Conservation (phyloP, 345 rosid species). For the Aquilaria malaccensis region DNA sequence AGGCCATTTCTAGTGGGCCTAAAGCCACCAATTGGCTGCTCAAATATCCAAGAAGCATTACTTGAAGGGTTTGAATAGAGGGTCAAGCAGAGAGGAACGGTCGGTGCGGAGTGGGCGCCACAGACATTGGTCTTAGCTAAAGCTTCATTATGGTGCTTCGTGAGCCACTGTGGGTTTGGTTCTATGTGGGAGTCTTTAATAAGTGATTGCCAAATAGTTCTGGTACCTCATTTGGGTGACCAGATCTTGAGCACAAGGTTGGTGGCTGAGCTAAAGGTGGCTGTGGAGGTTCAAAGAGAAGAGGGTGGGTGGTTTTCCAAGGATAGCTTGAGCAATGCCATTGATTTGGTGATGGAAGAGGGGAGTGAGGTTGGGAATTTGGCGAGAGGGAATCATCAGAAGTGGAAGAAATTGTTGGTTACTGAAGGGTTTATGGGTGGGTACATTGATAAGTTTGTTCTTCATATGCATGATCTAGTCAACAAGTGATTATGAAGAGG, state of each 20-base stretch:
- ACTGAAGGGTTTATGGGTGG: slow-evolving; percentile 24
- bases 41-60: slow-evolving; percentile 57
- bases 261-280: slow-evolving; percentile 44
- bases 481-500: background rate
- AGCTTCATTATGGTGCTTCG: slow-evolving; percentile 60
- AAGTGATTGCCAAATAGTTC: slow-evolving; percentile 51
- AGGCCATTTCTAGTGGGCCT: slow-evolving; percentile 48
- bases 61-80: slow-evolving; percentile 66
- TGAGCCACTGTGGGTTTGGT: slow-evolving; percentile 66
- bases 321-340: slow-evolving; percentile 36
- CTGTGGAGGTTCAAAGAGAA: slow-evolving; percentile 46
- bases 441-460: slow-evolving; percentile 36
- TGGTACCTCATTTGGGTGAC: slow-evolving; percentile 52
- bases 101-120: slow-evolving; percentile 51
- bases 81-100: slow-evolving; percentile 40
- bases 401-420: slow-evolving; percentile 28
- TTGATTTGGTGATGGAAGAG: slow-evolving; percentile 42
- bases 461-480: slow-evolving; percentile 27
- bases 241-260: slow-evolving; percentile 58
- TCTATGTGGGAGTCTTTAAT: slow-evolving; percentile 69
- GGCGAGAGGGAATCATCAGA: slow-evolving; percentile 36
- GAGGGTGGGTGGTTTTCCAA: slow-evolving; percentile 51
- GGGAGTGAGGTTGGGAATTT: slow-evolving; percentile 30
- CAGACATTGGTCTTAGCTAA: slow-evolving; percentile 42
- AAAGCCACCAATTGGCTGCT: slow-evolving; percentile 44